Evolutionary conservation across 148 eudicot species (phyloP), one percentile per base, ranked within the genome.

Genomic region (Cornus controversa): DNA sequence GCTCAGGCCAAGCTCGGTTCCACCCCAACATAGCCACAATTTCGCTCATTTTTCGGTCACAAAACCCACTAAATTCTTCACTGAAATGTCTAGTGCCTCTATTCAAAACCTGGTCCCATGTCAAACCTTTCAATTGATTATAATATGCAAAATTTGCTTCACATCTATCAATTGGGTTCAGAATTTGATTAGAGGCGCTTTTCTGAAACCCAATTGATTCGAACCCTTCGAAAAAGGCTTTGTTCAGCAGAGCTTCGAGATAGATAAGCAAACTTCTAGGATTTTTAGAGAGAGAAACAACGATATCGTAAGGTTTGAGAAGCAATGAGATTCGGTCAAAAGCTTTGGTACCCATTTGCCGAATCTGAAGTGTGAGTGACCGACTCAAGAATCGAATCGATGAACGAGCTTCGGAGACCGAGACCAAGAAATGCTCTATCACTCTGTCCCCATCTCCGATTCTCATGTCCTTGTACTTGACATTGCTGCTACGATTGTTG

Each of bases 11-110:
- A 0, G 94, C 91, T 54, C 95, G 78, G 72, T 82, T 90, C 99
- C 98, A 93, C 6, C 97, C 97, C 66, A 96, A 69, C 90, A 93
- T 73, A 0, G 87, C 86, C 54, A 93, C 98, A 75, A 93, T 89
- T 81, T 93, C 97, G 66, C 97, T 93, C 99, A 96, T 96, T 25
- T 96, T 96, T 81, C 97, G 64, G 47, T 96, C 98, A 71, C 99
- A 96, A 73, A 91, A 96, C 66, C 83, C 73, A 70, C 99, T 96
- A 64, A 96, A 96, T 20, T 91, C 97, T 65, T 96, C 99, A 60
- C 95, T 89, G 65, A 91, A 96, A 83, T 91, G 95, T 73, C 77
- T 86, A 0, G 99, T 96, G 37, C 99, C 99, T 72, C 91, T 96
- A 34, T 66, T 90, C 60, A 96, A 66, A 10, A 96, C 99, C 29